These are phyloP conservation scores for Fraxinus americana DNA, from an alignment of 257 asterid genomes.

Conservation along the genomic window DNA sequence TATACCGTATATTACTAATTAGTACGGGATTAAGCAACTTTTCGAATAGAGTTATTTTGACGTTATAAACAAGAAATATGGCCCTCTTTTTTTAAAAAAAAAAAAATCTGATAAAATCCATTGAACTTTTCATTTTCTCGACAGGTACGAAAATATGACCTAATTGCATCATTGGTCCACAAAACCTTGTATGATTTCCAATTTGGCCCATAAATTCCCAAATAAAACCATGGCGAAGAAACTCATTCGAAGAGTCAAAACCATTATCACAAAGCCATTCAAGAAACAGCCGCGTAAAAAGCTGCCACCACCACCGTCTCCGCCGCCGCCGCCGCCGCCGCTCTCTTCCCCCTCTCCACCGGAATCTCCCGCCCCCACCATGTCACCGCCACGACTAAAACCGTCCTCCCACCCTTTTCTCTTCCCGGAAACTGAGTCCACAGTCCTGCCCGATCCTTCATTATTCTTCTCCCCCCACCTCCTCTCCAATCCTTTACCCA, in stretches of 20 bases:
- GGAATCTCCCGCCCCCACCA: too few species aligned
- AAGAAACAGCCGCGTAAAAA: slow-evolving; percentile 28
- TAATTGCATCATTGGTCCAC: background rate
- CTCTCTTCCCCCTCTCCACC: slow-evolving; percentile 22
- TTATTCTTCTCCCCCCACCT: slow-evolving; percentile 65
- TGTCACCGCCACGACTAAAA: slow-evolving; percentile 14
- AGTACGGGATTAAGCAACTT: too few species aligned
- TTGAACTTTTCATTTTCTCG: background rate
- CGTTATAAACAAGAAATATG: too few species aligned
- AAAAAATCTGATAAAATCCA: background rate
- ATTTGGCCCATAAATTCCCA: background rate
- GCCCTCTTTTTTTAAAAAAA: too few species aligned
- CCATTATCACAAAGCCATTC: slow-evolving; percentile 46
- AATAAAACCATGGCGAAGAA: background rate
- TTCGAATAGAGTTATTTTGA: too few species aligned
- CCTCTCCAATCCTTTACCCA: slow-evolving; percentile 73
- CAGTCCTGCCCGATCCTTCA: slow-evolving; percentile 87
- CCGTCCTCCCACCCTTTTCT: slow-evolving; percentile 52
- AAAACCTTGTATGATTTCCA: background rate
- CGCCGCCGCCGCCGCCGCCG: slow-evolving; percentile 2
- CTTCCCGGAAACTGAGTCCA: slow-evolving; percentile 68
- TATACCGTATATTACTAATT: too few species aligned
- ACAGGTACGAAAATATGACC: background rate
- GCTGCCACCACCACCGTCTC: background rate
- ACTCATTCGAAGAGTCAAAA: background rate